Percentiles rank a stretch among this genome's conserved stretches.
phyloP scores from a whole-genome alignment of 139 green algal species.

The Coelastrella sp. region DNA sequence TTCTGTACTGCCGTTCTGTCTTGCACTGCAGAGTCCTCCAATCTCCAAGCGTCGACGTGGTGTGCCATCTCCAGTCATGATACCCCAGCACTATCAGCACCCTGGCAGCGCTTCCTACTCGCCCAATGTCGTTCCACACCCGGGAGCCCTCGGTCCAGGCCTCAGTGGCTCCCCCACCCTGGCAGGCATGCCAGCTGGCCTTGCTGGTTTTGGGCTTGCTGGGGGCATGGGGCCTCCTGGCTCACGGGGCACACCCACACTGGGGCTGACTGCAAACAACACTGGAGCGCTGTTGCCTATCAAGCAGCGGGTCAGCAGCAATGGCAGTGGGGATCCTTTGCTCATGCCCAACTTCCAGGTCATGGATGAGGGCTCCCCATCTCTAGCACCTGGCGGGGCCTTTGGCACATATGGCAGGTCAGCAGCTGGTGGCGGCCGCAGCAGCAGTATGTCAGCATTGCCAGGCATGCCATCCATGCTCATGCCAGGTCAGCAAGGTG shows the following conservation, averaged over 20 bases:
- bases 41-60: constrained; percentile 18
- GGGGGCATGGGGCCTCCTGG: constrained; percentile 21
- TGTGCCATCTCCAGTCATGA: constrained; percentile 5
- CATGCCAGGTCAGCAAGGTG: constrained; percentile 10
- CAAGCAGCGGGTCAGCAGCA: constrained; percentile 9
- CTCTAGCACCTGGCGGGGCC: neutral
- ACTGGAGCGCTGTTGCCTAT: neutral
- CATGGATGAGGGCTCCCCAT: neutral
- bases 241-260: neutral
- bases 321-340: neutral
- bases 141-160: constrained; percentile 20
- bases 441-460: neutral
- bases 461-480: neutral
- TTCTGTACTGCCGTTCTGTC: neutral
- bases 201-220: neutral
- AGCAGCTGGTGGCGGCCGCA: neutral
- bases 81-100: constrained; percentile 11
- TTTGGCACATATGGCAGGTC: neutral
- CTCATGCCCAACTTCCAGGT: neutral
- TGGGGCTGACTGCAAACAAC: neutral
- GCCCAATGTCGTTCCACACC: constrained; percentile 23
- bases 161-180: neutral
- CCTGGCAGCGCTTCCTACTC: constrained; percentile 20
- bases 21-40: neutral
- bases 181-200: neutral